Evolutionary conservation across 2,329 filamentous ascomycete genomes (phyloP).

Genomic region (Colletotrichum zoysiae): DNA sequence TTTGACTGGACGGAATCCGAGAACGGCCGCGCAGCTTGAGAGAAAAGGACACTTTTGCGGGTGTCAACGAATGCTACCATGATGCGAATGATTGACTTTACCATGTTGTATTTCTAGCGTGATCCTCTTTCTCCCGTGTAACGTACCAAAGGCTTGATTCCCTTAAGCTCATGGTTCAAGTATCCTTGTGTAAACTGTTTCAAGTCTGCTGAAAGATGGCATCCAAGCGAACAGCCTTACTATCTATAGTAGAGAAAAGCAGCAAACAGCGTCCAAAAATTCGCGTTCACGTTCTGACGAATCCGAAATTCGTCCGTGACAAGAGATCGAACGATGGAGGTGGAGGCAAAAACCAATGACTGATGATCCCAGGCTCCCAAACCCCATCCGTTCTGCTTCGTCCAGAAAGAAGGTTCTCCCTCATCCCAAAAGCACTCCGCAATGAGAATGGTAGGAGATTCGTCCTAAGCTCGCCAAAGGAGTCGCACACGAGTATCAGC

Average conservation of each 20-base stretch:
- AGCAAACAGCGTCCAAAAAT: constrained; percentile 12
- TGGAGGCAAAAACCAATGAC: background rate
- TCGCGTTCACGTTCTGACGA: constrained; percentile 27
- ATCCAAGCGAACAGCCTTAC: constrained; percentile 39
- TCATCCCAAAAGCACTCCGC: constrained; percentile 22
- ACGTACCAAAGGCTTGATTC: constrained; percentile 45
- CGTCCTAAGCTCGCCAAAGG: constrained; percentile 23
- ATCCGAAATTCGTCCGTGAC: constrained; percentile 16
- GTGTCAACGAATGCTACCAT: background rate
- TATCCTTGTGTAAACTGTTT: constrained; percentile 28
- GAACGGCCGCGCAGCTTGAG: background rate
- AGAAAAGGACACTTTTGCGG: constrained; percentile 7
- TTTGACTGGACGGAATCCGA: constrained; percentile 14
- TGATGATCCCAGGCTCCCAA: background rate
- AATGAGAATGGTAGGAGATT: constrained; percentile 38
- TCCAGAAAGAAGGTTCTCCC: constrained; percentile 26
- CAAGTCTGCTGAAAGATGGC: constrained; percentile 32
- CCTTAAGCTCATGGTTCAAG: constrained; percentile 42
- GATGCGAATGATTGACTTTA: constrained; percentile 34
- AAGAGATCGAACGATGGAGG: constrained; percentile 3
- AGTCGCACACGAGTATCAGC: constrained; percentile 42
- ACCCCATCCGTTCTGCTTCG: constrained; percentile 21
- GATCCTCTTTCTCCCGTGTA: constrained; percentile 24
- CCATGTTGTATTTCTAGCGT: constrained; percentile 35
- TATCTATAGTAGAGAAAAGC: background rate